Base-by-base conservation (phyloP, 371 early-diverging fungal genomes). In the Lichtheimia ramosa region DNA sequence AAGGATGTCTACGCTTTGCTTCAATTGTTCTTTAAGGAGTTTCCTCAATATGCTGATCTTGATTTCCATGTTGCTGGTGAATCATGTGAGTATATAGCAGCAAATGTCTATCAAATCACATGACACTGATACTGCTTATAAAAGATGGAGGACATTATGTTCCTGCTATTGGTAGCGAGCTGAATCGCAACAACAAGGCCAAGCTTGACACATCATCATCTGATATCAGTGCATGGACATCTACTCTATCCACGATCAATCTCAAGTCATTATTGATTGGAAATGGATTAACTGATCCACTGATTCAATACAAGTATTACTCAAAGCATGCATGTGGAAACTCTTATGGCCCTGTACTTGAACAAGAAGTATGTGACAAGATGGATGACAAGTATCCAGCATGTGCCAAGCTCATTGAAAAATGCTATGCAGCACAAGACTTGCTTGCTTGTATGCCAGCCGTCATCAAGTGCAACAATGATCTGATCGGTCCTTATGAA, bases 211-310 rank as follows among this genome's bases (percentile, higher is more conserved):
- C 27, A 1, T 12, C 62, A 48, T 13, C 49, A 16, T 14, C 51
- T 8, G n/a, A 65, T 6, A 58, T 61, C 12, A 69, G 76, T 20
- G 68, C 73, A 39, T 48, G 48, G 27, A 64, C 71, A 8, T 56
- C 70, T 10, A 69, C 71, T 24, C 65, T 82, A 55, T 71, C 73
- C 28, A 75, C 74, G 40, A 83, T 94, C 72, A 89, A 90, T 66
- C 77, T 94, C 52, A 86, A 83, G 56, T 85, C 88, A 48, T 71
- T 97, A 54, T 73, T 91, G 62, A 91, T 96, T 51, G 97, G 97
- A 40, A 97, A 97, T 65, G 98, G 96, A 8, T 72, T 96, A 65
- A 92, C 92, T 2, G 95, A 96, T 63, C 94, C 95, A 21, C 75
- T 90, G 55, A 77, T 85, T 6, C 97, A 97, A 78, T 96, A 93